Base-by-base conservation (phyloP, 495 filamentous ascomycete genomes). In the Aspergillus taichungensis region DNA sequence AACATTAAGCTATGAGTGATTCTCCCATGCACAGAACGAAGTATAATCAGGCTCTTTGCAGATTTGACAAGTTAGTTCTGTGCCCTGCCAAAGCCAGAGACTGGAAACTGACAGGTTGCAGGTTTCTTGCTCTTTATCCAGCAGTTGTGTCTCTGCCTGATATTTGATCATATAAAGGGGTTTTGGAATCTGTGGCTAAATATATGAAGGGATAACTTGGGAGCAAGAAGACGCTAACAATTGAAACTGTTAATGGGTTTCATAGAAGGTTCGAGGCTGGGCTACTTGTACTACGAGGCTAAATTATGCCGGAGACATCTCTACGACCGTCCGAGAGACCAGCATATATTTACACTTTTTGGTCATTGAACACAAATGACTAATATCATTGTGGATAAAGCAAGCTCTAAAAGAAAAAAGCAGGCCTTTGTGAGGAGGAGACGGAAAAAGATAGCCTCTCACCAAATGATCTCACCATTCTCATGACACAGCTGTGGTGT, bases 401-500 rank as follows among this genome's bases (percentile, higher is more conserved):
- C 35, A 37, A 41, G 14, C 9, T 11, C 30, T 50, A 33, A 40
- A 31, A 36, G n/a, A 27, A 13, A 2, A 47, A 40, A 30, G 34
- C 40, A 3, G 30, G 18, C n/a, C 43, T 45, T 33, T 41, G 28
- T 37, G 37, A 42, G 6, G 34, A 43, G 27, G 13, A 50, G 32
- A 45, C 45, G 1, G 28, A 51, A n/a, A 51, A 51, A 43, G 37
- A 50, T 40, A 28, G 30, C n/a, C 6, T 51, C 32, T 46, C 42
- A 31, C 42, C 24, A 41, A 51, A 51, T 42, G 14, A 51, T 42
- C 37, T 51, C 14, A 51, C 43, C 14, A 42, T 46, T 13, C n/a
- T 51, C 6, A 51, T 51, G 11, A 51, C 35, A 33, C 13, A 50
- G 30, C 35, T 50, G 13, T 50, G 30, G 47, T 50, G 30, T 41